Conservation (phyloP, 225 moss, liverwort and hornwort species). For the Takakia lepidozioides region DNA sequence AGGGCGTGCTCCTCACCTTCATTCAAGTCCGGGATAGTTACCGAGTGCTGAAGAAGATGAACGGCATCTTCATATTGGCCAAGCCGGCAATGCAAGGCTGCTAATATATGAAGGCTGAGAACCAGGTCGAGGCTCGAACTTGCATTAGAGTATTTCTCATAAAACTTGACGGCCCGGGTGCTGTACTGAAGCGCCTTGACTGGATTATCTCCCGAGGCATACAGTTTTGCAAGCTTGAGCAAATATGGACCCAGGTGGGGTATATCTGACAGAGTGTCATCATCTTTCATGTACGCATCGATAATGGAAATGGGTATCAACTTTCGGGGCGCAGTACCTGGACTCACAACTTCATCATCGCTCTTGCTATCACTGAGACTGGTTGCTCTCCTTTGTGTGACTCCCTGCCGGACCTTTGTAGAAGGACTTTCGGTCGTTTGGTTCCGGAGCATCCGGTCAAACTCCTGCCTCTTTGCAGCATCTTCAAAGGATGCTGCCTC, state of each 20-base stretch:
- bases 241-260: constrained; percentile 39
- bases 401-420: no score
- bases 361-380: no score
- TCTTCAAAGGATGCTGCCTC: no score
- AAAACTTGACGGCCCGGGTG: constrained; percentile 46
- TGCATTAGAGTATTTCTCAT: constrained; percentile 15
- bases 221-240: constrained; percentile 32
- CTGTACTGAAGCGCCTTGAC: constrained; percentile 41
- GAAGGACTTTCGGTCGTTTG: no score
- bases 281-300: constrained; percentile 40
- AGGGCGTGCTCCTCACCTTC: constrained; percentile 33
- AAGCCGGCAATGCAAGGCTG: constrained; percentile 34
- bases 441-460: no score
- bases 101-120: constrained; percentile 38
- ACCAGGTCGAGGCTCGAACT: constrained; percentile 32
- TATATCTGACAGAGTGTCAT: constrained; percentile 30
- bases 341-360: no score
- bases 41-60: constrained; percentile 25
- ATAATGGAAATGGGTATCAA: constrained; percentile 26
- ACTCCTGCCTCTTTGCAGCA: no score
- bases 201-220: constrained; percentile 45
- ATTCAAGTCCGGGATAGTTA: constrained; percentile 22
- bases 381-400: no score
- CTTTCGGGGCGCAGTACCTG: background rate
- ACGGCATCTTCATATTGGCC: constrained; percentile 47